Base-by-base conservation (phyloP, 2,329 filamentous ascomycete genomes). In the Mycosphaerelloides madeirae region DNA sequence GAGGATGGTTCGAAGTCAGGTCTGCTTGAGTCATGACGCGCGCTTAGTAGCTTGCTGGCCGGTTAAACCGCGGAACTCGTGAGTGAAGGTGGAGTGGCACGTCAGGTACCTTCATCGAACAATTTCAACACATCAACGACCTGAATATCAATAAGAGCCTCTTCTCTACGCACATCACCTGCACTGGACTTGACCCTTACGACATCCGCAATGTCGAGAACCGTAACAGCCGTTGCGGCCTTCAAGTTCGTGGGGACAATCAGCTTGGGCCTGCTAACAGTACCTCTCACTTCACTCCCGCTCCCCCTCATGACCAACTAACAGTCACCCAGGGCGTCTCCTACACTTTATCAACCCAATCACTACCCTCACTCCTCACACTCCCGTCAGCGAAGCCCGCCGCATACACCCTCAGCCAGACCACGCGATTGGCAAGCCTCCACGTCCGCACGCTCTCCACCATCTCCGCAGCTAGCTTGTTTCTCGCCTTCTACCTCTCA, bases 201-300 rank as follows among this genome's bases (percentile, higher is more conserved):
- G 19, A 41, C 41, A 41, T 29, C 40, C 52, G 62, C 14, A 7
- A 67, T 67, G 63, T 57, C 62, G 12, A 46, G 56, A 59, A 80
- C 81, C 62, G 75, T 95, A 62, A 46, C 56, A 59, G 80, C 81
- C 62, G 75, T 95, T 62, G 83, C 87, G 44, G 71, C 85, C 66
- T 81, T 86, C 72, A 96, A 97, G 73, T 95, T 96, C 66, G 85
- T 96, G 56, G 91, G 91, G 62, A 94, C 88, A 40, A 80, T 95
- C 55, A 91, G 85, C 59, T 77, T 96, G 46, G 91, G 91, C 52
- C 77, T 96, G 45, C 71, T 49, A 37, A 61, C 54, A 8, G 56
- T 61, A 56, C 56, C 51, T 48, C 48, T 40, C 38, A 41, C 32
- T 25, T 29, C 38, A 29, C 40, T 11, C 3, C 29, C 33, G 12